Base-by-base conservation (phyloP, 306 rosid genomes). In the Vachellia collinsii region DNA sequence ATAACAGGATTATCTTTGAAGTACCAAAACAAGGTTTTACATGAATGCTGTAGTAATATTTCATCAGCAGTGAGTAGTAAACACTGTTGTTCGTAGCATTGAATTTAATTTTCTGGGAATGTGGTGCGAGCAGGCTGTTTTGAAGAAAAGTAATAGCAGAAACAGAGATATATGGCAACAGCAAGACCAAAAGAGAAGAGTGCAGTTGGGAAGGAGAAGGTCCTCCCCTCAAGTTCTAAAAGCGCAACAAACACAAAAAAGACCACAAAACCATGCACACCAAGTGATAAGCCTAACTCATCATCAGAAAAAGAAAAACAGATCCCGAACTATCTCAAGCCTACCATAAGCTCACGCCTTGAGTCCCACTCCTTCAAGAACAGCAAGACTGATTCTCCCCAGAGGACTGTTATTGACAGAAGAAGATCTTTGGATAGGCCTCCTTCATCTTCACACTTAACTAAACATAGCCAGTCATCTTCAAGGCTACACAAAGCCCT, bases 371-470 rank as follows among this genome's bases (percentile, higher is more conserved):
- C 77, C 68, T 75, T 61, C 80, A 82, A 73, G 51, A 37, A 74
- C 4, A 53, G 58, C 22, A 90, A 46, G 77, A 89, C 5, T 53
- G 83, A 82, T 29, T 47, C 74, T 14, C 46, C n/a, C 48, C 46
- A 53, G 37, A 88, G 79, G 71, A 74, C 94, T 7, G 20, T 19
- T 4, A 6, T 81, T 34, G 85, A 84, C 43, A 86, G 99, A 80
- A 92, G 97, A 87, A 93, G 92, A 77, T 96, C 99, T n/a, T 79
- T 93, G 7, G 99, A 96, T 70, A 92, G 62, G 77, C 94, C 97
- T 11, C 85, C 90, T 1, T 82, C 97, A 3, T 77, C 89, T 72
- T 87, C 94, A 4, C 80, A 75, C 44, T 12, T 81, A 11, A 75
- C 25, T 0, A 78, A 89, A 71, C 76, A 64, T 34, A 80, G 38